These are phyloP conservation scores for Sorghum bicolor DNA, from an alignment of 176 grass and related monocot species.

Conservation along the genomic window Sorghum_bicolor_NCBIv3 NC_012871.2:73087501-73088000, in stretches of 20 bases:
- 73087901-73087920: neutral
- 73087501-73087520: constrained; percentile 59
- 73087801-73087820: constrained; percentile 50
- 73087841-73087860: constrained; percentile 72
- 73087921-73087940: neutral
- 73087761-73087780: constrained; percentile 24
- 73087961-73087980: too few species aligned
- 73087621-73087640: constrained; percentile 86
- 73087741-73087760: constrained; percentile 22
- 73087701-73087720: constrained; percentile 74
- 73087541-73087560: constrained; percentile 56
- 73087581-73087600: constrained; percentile 79
- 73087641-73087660: constrained; percentile 91
- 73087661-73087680: constrained; percentile 90
- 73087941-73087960: too few species aligned
- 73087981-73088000: too few species aligned
- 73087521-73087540: constrained; percentile 14
- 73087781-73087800: constrained; percentile 8
- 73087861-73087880: constrained; percentile 43
- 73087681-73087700: constrained; percentile 78
- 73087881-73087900: constrained; percentile 14
- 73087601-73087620: constrained; percentile 85
- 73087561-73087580: constrained; percentile 95
- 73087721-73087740: constrained; percentile 50
- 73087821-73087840: constrained; percentile 77